These are phyloP conservation scores for Haematococcus sp. DNA, from an alignment of 139 green algal genomes.

Conservation along the genomic window DNA sequence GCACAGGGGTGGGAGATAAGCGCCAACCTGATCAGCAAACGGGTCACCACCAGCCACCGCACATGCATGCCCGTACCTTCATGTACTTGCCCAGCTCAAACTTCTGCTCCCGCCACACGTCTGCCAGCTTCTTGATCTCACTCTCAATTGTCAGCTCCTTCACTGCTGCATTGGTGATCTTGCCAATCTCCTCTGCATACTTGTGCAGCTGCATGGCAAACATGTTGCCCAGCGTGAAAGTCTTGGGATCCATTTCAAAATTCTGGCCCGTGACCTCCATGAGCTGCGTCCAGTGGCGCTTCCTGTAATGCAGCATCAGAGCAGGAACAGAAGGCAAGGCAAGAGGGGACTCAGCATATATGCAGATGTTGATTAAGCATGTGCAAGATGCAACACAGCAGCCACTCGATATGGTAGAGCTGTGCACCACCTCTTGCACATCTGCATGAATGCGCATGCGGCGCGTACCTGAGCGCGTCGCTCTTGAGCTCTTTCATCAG, in stretches of 20 bases:
- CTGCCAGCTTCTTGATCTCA: slow-evolving; percentile 79
- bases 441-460: neutral
- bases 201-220: slow-evolving; percentile 78
- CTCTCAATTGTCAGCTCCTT: slow-evolving; percentile 90
- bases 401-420: neutral
- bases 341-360: neutral
- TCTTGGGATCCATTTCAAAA: slow-evolving; percentile 83
- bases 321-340: neutral
- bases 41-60: too few species aligned
- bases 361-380: neutral
- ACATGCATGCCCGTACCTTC: slow-evolving; percentile 36
- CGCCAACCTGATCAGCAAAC: too few species aligned
- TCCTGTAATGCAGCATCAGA: slow-evolving; percentile 25
- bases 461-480: slow-evolving; percentile 62
- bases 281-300: slow-evolving; percentile 77
- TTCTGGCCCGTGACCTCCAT: slow-evolving; percentile 74
- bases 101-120: slow-evolving; percentile 76
- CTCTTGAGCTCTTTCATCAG: slow-evolving; percentile 83
- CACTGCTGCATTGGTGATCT: slow-evolving; percentile 67
- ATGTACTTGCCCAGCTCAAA: slow-evolving; percentile 81
- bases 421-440: neutral
- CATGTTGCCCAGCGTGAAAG: slow-evolving; percentile 81
- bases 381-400: neutral
- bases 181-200: slow-evolving; percentile 65
- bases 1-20: too few species aligned